A percentile compares a stretch with the other conserved stretches of the same genome.
Evolutionary conservation across 352 stramenopile species (phyloP).

Genomic region (Pelagophyceae sp.): DNA sequence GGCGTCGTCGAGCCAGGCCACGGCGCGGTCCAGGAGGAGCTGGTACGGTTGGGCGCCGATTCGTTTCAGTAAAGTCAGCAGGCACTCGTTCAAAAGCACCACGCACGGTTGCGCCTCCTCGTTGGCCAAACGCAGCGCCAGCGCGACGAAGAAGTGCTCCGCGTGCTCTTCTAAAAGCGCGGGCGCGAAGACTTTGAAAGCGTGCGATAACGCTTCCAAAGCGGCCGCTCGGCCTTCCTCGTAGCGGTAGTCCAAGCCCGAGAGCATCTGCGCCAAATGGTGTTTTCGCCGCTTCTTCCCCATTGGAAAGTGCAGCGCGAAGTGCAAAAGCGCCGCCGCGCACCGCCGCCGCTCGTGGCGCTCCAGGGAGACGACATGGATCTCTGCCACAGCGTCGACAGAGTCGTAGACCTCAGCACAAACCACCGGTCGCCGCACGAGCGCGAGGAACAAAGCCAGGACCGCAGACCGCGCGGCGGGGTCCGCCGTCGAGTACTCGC

Average conservation of each 20-base stretch:
- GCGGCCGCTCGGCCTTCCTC: not conserved
- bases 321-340: not conserved
- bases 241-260: constrained; percentile 11
- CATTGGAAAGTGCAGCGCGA: not conserved
- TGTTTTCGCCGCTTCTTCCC: constrained; percentile 4
- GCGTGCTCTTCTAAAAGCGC: not conserved
- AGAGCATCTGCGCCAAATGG: not conserved
- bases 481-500: not conserved
- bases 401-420: constrained; percentile 3
- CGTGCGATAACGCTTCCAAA: not conserved
- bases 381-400: not conserved
- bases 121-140: constrained; percentile 1
- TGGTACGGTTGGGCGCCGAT: not conserved
- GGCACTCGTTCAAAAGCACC: not conserved
- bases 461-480: not conserved
- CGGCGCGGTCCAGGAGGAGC: not conserved
- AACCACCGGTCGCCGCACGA: constrained; percentile 1
- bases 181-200: not conserved
- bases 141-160: constrained; percentile 3
- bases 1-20: not conserved
- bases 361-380: not conserved
- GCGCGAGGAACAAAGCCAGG: not conserved
- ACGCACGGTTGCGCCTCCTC: not conserved
- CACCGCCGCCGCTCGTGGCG: not conserved
- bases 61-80: not conserved